Conservation (phyloP, 192 early-diverging fungal species). For the Phycomyces nitens region DNA sequence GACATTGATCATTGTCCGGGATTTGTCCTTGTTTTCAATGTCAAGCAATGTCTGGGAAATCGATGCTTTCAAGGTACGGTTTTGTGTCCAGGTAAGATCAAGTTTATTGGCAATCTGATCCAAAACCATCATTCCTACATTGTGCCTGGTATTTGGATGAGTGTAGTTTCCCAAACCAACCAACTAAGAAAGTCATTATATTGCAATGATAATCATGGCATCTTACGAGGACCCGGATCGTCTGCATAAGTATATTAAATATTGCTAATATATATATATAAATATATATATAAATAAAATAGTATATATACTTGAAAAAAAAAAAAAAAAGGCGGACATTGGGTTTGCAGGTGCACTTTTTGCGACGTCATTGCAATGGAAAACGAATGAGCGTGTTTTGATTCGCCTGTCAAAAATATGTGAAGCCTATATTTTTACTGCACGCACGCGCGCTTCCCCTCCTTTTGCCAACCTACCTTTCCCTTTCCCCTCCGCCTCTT, state of each 20-base stretch:
- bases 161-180: conserved; percentile 72
- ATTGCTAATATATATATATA: neutral
- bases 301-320: neutral
- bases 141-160: conserved; percentile 65
- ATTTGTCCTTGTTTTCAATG: conserved; percentile 2
- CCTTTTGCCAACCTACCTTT: conserved; percentile 1
- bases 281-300: neutral
- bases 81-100: conserved; percentile 40
- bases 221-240: no score
- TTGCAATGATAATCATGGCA: no score
- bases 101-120: conserved; percentile 48
- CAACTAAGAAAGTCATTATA: conserved; percentile 33
- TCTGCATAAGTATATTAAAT: neutral
- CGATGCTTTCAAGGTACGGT: conserved; percentile 26
- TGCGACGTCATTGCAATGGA: neutral
- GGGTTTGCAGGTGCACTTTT: neutral
- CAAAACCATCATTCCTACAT: conserved; percentile 67
- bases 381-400: neutral
- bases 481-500: neutral
- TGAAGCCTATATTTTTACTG: neutral
- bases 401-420: conserved; percentile 4
- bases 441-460: conserved; percentile 10
- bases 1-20: conserved; percentile 35
- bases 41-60: neutral
- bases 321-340: neutral